Conservation (phyloP, 2,329 filamentous ascomycete genomes). For the Hypoxylon sp. region DNA sequence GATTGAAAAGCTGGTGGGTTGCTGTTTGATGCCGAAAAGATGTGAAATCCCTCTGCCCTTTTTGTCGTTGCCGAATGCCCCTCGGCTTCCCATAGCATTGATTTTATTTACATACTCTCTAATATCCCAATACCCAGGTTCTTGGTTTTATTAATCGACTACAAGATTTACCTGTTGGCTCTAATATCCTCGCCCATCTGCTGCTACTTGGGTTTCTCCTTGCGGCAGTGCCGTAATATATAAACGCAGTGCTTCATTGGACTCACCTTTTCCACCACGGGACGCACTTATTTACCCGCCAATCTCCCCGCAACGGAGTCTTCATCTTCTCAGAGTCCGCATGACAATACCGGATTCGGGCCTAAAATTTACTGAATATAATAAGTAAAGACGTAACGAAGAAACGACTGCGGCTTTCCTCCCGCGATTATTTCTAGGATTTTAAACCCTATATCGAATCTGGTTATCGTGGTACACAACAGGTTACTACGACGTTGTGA, state of each 20-base stretch:
- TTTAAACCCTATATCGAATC: constrained; percentile 2
- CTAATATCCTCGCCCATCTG: constrained; percentile 18
- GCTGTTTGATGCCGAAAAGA: constrained; percentile 13
- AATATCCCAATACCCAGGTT: constrained; percentile 7
- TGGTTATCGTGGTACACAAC: constrained; percentile 16
- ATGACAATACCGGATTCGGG: constrained; percentile 19
- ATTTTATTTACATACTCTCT: constrained; percentile 8
- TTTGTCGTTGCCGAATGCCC: constrained; percentile 14
- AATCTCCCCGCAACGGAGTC: constrained; percentile 25
- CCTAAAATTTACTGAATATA: constrained; percentile 23
- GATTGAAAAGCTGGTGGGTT: constrained; percentile 22
- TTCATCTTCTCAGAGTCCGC: constrained; percentile 10
- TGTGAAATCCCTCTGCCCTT: constrained; percentile 17
- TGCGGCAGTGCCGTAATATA: constrained; percentile 21
- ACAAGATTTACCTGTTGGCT: constrained; percentile 6
- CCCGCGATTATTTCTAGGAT: too few relatives aligned
- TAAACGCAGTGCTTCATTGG: constrained; percentile 24
- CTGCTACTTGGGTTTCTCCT: constrained; percentile 11
- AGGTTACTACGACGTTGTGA: constrained; percentile 15
- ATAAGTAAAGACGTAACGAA: constrained; percentile 26
- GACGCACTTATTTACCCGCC: constrained; percentile 32
- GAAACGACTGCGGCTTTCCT: constrained; percentile 15
- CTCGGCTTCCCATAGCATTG: constrained; percentile 5
- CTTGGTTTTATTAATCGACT: constrained; percentile 4
- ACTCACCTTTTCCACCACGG: constrained; percentile 17